Evolutionary conservation across 495 filamentous ascomycete species (phyloP).

Genomic region (Parathielavia appendiculata): DNA sequence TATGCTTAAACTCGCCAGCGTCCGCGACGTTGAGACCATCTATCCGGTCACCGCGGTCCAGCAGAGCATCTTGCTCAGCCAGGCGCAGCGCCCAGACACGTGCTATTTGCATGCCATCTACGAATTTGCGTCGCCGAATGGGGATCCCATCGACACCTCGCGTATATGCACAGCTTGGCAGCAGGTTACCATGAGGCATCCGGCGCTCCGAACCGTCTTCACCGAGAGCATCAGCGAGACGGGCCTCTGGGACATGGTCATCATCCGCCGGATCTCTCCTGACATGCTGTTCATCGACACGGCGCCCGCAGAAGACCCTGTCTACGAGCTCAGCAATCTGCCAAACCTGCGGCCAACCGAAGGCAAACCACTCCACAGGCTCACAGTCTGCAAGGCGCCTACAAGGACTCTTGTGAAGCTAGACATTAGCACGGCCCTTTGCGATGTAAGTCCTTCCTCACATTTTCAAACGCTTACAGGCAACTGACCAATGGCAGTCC

Average conservation of each 20-base stretch:
- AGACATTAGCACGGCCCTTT: slow-evolving; percentile 43
- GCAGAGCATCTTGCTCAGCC: slow-evolving; percentile 60
- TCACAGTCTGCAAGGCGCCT: slow-evolving; percentile 42
- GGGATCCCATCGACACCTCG: slow-evolving; percentile 36
- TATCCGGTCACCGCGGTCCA: slow-evolving; percentile 67
- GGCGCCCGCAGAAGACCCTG: slow-evolving; percentile 37
- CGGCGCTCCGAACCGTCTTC: slow-evolving; percentile 43
- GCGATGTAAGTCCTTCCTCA: slow-evolving; percentile 28
- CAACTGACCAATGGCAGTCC: slow-evolving; percentile 23
- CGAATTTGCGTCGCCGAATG: slow-evolving; percentile 45
- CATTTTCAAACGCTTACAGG: no score
- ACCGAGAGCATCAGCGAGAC: slow-evolving; percentile 39
- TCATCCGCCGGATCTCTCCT: slow-evolving; percentile 39
- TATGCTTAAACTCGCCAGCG: slow-evolving; percentile 42
- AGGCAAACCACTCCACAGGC: slow-evolving; percentile 40
- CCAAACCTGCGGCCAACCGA: slow-evolving; percentile 33
- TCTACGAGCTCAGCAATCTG: slow-evolving; percentile 39
- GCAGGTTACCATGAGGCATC: slow-evolving; percentile 35
- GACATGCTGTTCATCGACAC: slow-evolving; percentile 47
- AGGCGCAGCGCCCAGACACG: slow-evolving; percentile 49
- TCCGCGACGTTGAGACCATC: slow-evolving; percentile 44
- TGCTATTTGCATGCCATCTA: slow-evolving; percentile 60
- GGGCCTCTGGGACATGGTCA: slow-evolving; percentile 39
- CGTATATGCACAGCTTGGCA: slow-evolving; percentile 45
- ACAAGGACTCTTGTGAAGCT: slow-evolving; percentile 43